Base-by-base conservation (phyloP, 75 land plant species). In the Cupressus sempervirens region DNA sequence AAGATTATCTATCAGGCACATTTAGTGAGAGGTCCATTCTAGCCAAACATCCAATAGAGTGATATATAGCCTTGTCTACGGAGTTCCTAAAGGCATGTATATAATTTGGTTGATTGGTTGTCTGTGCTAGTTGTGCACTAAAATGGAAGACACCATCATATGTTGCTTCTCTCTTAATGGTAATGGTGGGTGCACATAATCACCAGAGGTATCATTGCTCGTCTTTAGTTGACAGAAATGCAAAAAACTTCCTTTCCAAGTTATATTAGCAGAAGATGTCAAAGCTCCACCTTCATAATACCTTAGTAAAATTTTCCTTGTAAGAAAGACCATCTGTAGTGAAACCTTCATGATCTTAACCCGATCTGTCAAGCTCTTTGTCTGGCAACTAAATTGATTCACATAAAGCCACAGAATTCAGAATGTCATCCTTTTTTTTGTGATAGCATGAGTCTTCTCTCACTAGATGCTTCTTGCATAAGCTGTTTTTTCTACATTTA, bases 121-220 rank as follows among this genome's bases (percentile, higher is more conserved):
- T 38, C 40, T 38, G 40, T 38, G 40, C 40, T 38, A 38, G 40
- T 38, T 38, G 40, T 38, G 40, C 40, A 38, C 40, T 38, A 38
- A 90, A 88, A 46, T 92, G 83, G 82, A 93, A 83, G n/a, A 91
- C 86, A 91, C 93, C 95, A 70, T 92, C 99, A 88, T 98, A 98
- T 9, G 96, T 89, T 52, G 92, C 94, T 72, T 98, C 99, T 52
- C 97, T 93, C 89, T 88, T 94, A 30, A 97, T 98, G 30, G 99
- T 72, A 96, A 83, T 53, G 99, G 99, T 80, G 99, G 91, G 12
- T 98, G 95, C 3, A 98, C 95, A 86, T 92, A 94, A 87, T 98
- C 92, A 18, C 90, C 91, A 56, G 76, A 90, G 80, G 76, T 86
- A 70, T 76, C 86, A 46, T 83, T 82, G 3, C 41, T 62, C 54